Conservation (phyloP, 2,329 filamentous ascomycete species). For the Cladosporium austrohemisphaericum region DNA sequence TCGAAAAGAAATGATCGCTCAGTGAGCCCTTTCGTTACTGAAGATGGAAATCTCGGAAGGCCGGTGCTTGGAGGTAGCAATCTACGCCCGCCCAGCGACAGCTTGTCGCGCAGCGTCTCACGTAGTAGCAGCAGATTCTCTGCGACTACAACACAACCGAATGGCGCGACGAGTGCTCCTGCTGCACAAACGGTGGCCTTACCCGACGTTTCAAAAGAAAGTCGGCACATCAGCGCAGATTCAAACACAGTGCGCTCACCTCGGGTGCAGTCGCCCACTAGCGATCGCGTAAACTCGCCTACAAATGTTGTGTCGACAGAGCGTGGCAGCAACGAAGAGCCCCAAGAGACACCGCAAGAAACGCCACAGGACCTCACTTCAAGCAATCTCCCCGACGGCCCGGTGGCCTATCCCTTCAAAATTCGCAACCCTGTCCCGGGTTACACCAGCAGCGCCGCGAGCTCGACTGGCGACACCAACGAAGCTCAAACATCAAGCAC, state of each 20-base stretch:
- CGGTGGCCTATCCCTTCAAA: slow-evolving; percentile 70
- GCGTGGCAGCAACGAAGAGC: slow-evolving; percentile 16
- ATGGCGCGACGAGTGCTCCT: neutral
- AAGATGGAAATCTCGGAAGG: neutral
- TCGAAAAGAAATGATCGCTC: slow-evolving; percentile 6
- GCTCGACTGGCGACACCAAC: slow-evolving; percentile 23
- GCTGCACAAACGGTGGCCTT: neutral
- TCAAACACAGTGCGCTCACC: neutral
- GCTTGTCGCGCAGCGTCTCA: slow-evolving; percentile 3
- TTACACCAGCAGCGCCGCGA: slow-evolving; percentile 24
- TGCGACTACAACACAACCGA: neutral
- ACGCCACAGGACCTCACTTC: slow-evolving; percentile 57
- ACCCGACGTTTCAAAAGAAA: neutral
- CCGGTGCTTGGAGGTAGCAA: neutral
- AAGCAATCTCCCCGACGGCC: slow-evolving; percentile 44
- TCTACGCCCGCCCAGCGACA: neutral
- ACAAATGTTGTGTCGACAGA: neutral
- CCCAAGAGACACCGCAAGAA: slow-evolving; percentile 46
- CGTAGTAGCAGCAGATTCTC: slow-evolving; percentile 5
- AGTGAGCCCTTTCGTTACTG: slow-evolving; percentile 4
- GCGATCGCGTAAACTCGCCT: neutral
- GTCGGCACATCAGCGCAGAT: neutral
- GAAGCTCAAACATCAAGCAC: slow-evolving; percentile 16
- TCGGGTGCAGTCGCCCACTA: neutral
- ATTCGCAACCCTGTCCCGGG: slow-evolving; percentile 45